Conservation (phyloP, 176 grass and related monocot species). For the Oryza brachyantha region DNA sequence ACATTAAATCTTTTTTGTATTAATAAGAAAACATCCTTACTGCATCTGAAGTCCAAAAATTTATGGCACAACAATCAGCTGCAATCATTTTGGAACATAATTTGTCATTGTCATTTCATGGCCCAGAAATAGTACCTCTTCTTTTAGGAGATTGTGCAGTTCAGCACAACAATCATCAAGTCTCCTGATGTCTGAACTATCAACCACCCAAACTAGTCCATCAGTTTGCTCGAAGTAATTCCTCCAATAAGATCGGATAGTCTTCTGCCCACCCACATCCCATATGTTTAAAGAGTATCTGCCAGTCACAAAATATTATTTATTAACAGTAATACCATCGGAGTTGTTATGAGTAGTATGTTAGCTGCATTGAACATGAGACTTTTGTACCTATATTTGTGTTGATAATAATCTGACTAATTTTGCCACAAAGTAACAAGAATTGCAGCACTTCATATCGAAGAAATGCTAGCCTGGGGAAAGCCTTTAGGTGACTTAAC, state of each 20-base stretch:
- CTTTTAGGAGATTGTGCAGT: slow-evolving; percentile 91
- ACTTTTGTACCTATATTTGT: not conserved
- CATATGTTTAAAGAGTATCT: slow-evolving; percentile 90
- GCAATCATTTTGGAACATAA: not conserved
- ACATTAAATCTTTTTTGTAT: not conserved
- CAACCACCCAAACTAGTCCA: slow-evolving; percentile 87
- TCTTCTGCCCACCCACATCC: slow-evolving; percentile 95
- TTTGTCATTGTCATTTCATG: not conserved
- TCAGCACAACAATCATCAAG: slow-evolving; percentile 75
- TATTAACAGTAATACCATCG: not conserved
- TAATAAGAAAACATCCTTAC: not conserved
- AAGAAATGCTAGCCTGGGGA: not conserved
- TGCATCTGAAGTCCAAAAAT: not conserved
- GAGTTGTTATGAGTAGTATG: not conserved
- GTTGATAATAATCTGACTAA: not conserved
- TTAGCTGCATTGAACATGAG: not conserved
- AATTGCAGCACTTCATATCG: not conserved
- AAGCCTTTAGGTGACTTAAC: not conserved
- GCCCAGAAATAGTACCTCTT: slow-evolving; percentile 60
- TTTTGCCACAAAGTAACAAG: not conserved
- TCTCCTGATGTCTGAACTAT: slow-evolving; percentile 84
- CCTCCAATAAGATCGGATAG: slow-evolving; percentile 86
- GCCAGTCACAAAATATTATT: slow-evolving; percentile 11
- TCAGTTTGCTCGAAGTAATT: slow-evolving; percentile 98
- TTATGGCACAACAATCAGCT: not conserved